Evolutionary conservation across 495 filamentous ascomycete species (phyloP).

Genomic region (Extremus antarcticus): DNA sequence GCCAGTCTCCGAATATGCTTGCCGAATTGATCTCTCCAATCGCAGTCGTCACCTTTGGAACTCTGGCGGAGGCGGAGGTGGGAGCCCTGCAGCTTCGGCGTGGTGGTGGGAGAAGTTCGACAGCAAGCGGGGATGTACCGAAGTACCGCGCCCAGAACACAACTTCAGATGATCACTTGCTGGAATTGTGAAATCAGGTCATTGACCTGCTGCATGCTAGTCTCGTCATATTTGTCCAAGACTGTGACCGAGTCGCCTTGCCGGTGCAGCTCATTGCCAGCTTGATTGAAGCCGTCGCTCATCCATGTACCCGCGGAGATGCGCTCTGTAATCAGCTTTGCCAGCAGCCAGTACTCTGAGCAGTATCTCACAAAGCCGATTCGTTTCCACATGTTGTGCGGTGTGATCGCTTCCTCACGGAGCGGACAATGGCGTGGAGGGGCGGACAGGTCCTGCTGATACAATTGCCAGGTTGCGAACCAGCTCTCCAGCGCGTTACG

Average conservation of each 20-base stretch:
- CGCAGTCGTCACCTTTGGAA: too few relatives aligned
- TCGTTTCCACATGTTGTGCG: background rate
- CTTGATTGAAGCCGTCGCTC: background rate
- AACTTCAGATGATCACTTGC: background rate
- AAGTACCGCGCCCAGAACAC: background rate
- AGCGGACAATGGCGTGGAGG: background rate
- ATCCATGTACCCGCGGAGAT: background rate
- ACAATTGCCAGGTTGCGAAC: background rate
- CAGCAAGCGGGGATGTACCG: background rate
- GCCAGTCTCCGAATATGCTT: background rate
- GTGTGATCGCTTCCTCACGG: background rate
- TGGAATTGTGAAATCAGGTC: background rate
- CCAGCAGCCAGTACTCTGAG: background rate
- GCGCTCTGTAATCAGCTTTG: background rate
- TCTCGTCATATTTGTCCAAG: background rate
- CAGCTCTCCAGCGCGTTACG: background rate
- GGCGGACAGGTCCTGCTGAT: background rate
- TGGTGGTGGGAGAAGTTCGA: background rate
- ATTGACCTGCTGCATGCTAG: background rate
- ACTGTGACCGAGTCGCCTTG: background rate
- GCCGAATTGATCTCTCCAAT: background rate
- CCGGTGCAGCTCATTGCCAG: background rate
- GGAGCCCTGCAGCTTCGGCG: background rate
- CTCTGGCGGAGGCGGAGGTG: background rate
- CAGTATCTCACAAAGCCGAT: background rate